Base-by-base conservation (phyloP, 768 basidiomycete genomes). In the Fomitopsis serialis region DNA sequence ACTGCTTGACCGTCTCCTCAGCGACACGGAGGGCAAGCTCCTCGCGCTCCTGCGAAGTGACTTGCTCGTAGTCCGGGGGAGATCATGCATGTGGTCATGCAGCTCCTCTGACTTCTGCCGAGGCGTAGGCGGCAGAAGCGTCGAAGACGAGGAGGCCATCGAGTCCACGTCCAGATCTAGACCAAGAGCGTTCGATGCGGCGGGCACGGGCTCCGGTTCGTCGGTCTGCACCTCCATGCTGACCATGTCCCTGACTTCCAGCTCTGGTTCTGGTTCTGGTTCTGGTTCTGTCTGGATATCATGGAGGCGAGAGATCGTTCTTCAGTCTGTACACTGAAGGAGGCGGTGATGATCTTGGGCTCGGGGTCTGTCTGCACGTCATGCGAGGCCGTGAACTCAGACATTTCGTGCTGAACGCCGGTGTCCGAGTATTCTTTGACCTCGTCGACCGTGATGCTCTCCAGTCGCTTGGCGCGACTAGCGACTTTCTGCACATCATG, bases 401-500 rank as follows among this genome's bases (percentile, higher is more conserved):
- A 70, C 2, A 77, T 70, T 40, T 92, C 82, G 58, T 89, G 84
- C 67, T 91, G 89, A 1, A 81, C 84, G 42, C 74, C 78, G 24
- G 76, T 83, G 61, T 95, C 90, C 5, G 80, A 78, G 66, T 90
- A 94, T 60, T 90, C 87, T 61, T 81, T 89, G 43, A 72, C 67
- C 56, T 89, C 87, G 59, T 84, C 82, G 61, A 78, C 56, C 59
- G 70, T 65, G 50, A 66, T 45, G 17, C 75, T 71, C 60, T 79
- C 77, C 42, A 71, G 55, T 61, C 74, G 74, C 62, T 77, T 80
- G 5, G 78, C 75, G 21, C 85, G 81, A 69, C 78, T 78, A 3
- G 80, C 75, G 34, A 89, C 82, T 68, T 87, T 89, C 87, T 89
- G 66, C 48, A 64, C 45, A 32, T 32, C 11, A 11, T 32, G 11